Percentiles rank a stretch among this genome's conserved stretches.
Evolutionary conservation across 768 basidiomycete genomes (phyloP).

Genomic region (Termitomyces sp.): DNA sequence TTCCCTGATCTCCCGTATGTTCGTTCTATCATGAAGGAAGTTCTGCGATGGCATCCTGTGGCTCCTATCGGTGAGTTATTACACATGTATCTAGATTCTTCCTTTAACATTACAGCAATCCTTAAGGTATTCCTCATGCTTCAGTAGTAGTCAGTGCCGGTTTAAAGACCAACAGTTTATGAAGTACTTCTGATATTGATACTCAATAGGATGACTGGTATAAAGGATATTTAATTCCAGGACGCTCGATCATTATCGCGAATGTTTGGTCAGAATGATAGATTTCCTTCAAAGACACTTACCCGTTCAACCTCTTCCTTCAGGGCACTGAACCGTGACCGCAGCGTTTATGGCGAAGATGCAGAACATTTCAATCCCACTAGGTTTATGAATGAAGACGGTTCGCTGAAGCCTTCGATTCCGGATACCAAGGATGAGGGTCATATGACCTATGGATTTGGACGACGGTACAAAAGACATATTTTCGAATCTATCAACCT

Average conservation of each 20-base stretch:
- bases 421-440: not conserved
- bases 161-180: too few relatives aligned
- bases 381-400: not conserved
- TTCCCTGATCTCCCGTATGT: not conserved
- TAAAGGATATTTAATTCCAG: not conserved
- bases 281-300: not conserved
- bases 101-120: not conserved
- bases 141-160: not conserved
- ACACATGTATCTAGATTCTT: not conserved
- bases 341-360: not conserved
- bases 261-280: not conserved
- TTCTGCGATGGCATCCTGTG: not conserved
- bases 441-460: not conserved
- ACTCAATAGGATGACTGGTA: not conserved
- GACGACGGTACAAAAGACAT: not conserved
- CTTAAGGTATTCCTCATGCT: not conserved
- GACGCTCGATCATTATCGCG: not conserved
- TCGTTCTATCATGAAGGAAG: not conserved
- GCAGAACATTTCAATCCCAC: not conserved
- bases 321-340: not conserved
- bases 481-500: not conserved
- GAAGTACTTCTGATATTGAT: not conserved
- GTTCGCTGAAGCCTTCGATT: not conserved
- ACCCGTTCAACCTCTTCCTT: not conserved
- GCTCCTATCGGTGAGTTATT: not conserved